Evolutionary conservation across 73 alveolate species (phyloP).

Genomic region (Tetrahymena borealis): DNA sequence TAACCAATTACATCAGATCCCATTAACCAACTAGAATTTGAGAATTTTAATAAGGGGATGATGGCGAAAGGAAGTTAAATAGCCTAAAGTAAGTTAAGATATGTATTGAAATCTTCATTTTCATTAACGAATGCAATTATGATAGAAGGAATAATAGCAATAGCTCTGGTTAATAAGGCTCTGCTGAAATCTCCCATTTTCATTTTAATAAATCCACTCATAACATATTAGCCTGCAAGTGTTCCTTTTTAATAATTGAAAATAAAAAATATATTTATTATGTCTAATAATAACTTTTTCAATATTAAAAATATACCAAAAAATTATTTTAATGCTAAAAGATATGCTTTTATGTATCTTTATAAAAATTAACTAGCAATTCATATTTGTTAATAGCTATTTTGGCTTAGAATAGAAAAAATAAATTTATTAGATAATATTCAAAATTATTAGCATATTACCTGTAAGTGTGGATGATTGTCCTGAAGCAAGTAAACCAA

Average conservation of each 20-base stretch:
- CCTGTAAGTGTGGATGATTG: conserved; percentile 72
- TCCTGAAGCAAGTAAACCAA: conserved; percentile 79
- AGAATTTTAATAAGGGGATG: conserved; percentile 58
- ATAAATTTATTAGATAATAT: too few species aligned
- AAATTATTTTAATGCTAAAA: too few species aligned
- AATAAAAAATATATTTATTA: neutral
- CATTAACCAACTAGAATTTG: conserved; percentile 39
- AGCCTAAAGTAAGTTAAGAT: conserved; percentile 38
- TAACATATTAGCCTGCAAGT: conserved; percentile 66
- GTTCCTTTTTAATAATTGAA: conserved; percentile 34
- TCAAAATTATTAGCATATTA: neutral
- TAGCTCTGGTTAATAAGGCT: conserved; percentile 51
- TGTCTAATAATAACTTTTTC: too few species aligned
- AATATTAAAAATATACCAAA: too few species aligned
- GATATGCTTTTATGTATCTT: too few species aligned
- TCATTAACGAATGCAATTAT: conserved; percentile 43
- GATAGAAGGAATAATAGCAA: conserved; percentile 61
- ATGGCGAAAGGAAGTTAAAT: conserved; percentile 66
- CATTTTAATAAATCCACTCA: conserved; percentile 45
- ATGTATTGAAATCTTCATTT: neutral
- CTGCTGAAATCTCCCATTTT: conserved; percentile 53
- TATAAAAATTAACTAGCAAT: too few species aligned
- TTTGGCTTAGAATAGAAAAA: too few species aligned
- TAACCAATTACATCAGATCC: conserved; percentile 29
- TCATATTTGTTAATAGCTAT: too few species aligned